These are phyloP conservation scores for Alternaria ventricosa DNA, from an alignment of 2,329 filamentous ascomycete genomes.

Conservation along the genomic window DNA sequence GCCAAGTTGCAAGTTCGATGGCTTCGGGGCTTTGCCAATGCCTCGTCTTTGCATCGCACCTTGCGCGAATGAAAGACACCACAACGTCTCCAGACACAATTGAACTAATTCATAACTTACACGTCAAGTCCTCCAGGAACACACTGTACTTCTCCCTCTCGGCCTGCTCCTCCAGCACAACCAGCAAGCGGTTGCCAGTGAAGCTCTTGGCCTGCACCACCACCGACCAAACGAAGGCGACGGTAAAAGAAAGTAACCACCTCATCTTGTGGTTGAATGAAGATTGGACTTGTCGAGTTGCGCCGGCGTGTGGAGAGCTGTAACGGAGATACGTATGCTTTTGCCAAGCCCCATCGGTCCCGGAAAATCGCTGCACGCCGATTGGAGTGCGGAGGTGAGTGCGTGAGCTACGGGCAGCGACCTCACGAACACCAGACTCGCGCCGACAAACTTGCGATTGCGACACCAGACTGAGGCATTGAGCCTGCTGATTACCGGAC, in stretches of 20 bases:
- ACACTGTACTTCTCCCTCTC: conserved; percentile 85
- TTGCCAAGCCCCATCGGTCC: conserved; percentile 41
- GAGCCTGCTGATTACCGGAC: conserved; percentile 13
- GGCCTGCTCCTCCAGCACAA: conserved; percentile 80
- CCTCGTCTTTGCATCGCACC: background rate
- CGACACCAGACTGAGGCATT: conserved; percentile 26
- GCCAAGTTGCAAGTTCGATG: conserved; percentile 19
- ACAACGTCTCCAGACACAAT: background rate
- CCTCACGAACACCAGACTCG: conserved; percentile 9
- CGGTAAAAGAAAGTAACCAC: conserved; percentile 70
- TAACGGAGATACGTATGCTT: conserved; percentile 47
- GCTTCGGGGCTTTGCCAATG: conserved; percentile 1
- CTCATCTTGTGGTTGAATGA: conserved; percentile 67
- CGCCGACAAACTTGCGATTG: conserved; percentile 11
- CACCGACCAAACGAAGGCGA: conserved; percentile 70
- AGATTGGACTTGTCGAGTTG: conserved; percentile 24
- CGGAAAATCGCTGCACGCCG: conserved; percentile 35
- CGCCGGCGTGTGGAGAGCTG: conserved; percentile 7
- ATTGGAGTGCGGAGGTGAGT: conserved; percentile 16
- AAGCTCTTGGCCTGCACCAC: conserved; percentile 79
- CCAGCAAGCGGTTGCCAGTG: conserved; percentile 79
- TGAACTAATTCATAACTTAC: conserved; percentile 54
- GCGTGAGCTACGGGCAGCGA: conserved; percentile 10
- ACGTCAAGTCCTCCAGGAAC: conserved; percentile 75
- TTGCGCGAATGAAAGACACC: background rate